Conservation (phyloP, 2,329 filamentous ascomycete species). For the Calonectria hawksworthii region DNA sequence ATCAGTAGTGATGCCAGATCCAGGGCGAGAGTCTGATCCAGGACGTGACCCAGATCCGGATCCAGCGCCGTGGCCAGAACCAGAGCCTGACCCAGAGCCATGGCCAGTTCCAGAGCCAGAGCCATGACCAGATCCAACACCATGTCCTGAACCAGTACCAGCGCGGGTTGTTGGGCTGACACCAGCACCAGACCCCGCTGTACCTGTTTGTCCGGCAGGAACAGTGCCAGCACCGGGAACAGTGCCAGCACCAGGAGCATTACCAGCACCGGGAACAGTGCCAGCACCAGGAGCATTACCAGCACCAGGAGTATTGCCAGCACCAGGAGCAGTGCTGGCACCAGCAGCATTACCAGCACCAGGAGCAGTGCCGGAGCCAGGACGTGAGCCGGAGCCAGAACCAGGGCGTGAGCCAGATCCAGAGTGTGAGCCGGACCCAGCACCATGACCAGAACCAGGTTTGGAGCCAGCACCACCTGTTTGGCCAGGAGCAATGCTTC, state of each 20-base stretch:
- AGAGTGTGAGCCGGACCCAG: background rate
- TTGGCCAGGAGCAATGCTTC: background rate
- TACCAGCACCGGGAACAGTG: background rate
- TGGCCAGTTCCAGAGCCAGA: background rate
- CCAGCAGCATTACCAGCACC: background rate
- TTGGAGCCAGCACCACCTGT: background rate
- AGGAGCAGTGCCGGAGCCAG: background rate
- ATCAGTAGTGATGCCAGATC: background rate
- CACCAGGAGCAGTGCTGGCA: background rate
- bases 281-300: background rate
- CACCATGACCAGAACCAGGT: background rate
- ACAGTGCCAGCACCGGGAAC: background rate
- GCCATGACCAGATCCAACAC: background rate
- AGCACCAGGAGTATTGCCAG: background rate
- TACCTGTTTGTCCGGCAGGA: background rate
- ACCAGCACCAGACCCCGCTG: background rate
- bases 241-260: background rate
- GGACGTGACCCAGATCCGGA: background rate
- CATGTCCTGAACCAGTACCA: background rate
- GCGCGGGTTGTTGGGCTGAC: background rate
- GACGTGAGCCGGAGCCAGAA: background rate
- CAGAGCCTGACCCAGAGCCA: background rate
- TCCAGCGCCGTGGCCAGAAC: background rate
- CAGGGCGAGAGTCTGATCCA: background rate
- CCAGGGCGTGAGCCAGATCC: background rate